Evolutionary conservation across 148 eudicot genomes (phyloP).

Genomic region (Camellia sinensis): DNA sequence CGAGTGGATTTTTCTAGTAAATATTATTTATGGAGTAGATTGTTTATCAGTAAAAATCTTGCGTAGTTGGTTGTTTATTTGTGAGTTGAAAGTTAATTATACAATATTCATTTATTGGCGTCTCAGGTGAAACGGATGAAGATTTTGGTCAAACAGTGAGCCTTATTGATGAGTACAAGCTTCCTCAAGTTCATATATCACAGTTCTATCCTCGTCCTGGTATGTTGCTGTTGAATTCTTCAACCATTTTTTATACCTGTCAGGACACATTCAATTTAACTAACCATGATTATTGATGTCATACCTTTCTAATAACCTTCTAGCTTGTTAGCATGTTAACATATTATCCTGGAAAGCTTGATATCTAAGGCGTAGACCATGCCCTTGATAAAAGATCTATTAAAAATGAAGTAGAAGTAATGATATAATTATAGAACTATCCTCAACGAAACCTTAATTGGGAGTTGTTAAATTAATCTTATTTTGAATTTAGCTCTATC

Average conservation of each 20-base stretch:
- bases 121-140: constrained; percentile 94
- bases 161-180: constrained; percentile 77
- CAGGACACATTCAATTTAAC: background rate
- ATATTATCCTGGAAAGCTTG: background rate
- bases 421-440: background rate
- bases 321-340: background rate
- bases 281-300: constrained; percentile 9
- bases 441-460: background rate
- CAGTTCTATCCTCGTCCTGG: constrained; percentile 99
- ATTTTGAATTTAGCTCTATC: background rate
- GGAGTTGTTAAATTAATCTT: background rate
- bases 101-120: constrained; percentile 11
- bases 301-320: constrained; percentile 1
- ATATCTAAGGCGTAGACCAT: background rate
- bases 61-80: background rate
- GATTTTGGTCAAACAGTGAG: constrained; percentile 74
- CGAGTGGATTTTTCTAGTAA: background rate
- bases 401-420: background rate
- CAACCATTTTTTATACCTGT: background rate
- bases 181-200: constrained; percentile 97
- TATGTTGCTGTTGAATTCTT: constrained; percentile 29
- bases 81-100: background rate
- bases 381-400: background rate
- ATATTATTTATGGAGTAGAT: background rate
- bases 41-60: background rate